A percentile compares a stretch with the other conserved stretches of the same genome.
Evolutionary conservation across 108 stramenopile genomes (phyloP).

Genomic region (Cyclotella atomus): DNA sequence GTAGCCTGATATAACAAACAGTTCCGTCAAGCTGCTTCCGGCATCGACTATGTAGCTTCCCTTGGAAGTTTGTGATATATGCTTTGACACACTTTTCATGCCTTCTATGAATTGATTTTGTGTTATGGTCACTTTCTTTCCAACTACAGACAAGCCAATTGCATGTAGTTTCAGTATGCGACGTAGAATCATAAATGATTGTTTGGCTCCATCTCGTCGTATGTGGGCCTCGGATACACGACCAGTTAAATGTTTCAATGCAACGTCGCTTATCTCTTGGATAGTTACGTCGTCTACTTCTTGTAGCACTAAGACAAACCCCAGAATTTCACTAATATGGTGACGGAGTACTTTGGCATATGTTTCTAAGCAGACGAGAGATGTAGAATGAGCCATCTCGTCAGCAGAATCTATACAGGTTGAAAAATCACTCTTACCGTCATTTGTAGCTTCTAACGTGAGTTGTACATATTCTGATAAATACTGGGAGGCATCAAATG

Average conservation of each 20-base stretch:
- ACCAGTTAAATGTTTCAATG: slow-evolving; percentile 31
- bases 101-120: slow-evolving; percentile 33
- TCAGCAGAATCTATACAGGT: no score
- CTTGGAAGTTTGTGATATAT: slow-evolving; percentile 23
- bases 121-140: slow-evolving; percentile 23
- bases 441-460: neutral
- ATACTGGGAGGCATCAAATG: slow-evolving; percentile 11
- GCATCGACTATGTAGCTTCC: slow-evolving; percentile 28
- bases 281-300: slow-evolving; percentile 18
- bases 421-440: neutral
- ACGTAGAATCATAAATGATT: slow-evolving; percentile 31
- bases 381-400: slow-evolving; percentile 36
- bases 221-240: slow-evolving; percentile 40
- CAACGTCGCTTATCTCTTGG: slow-evolving; percentile 18
- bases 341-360: slow-evolving; percentile 43
- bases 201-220: slow-evolving; percentile 39
- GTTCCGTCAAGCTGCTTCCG: slow-evolving; percentile 66
- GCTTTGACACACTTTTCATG: slow-evolving; percentile 47
- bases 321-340: slow-evolving; percentile 48
- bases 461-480: neutral
- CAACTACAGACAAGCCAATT: slow-evolving; percentile 32
- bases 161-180: slow-evolving; percentile 43
- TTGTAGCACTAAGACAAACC: slow-evolving; percentile 33
- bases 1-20: slow-evolving; percentile 50
- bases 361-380: slow-evolving; percentile 27